Evolutionary conservation across 2,329 filamentous ascomycete genomes (phyloP).

Genomic region (Trichophyton equinum): DNA sequence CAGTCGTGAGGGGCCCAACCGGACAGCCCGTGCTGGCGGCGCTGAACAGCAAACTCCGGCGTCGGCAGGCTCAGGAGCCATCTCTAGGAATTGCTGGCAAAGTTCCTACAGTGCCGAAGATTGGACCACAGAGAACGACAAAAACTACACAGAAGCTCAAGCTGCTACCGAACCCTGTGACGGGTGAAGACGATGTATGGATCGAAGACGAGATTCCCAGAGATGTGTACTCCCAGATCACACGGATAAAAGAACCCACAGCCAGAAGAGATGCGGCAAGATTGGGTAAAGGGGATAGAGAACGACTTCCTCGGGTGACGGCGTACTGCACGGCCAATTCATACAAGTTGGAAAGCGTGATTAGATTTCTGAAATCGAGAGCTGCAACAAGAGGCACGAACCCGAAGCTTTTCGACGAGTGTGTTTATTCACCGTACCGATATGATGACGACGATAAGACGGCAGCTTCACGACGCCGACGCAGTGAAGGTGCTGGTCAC

Average conservation of each 20-base stretch:
- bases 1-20: constrained; percentile 20
- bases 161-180: constrained; percentile 80
- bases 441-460: constrained; percentile 48
- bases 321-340: constrained; percentile 91
- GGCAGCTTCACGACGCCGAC: constrained; percentile 7
- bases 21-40: constrained; percentile 56
- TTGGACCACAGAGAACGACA: constrained; percentile 86
- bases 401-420: constrained; percentile 92
- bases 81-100: constrained; percentile 21
- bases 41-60: constrained; percentile 74
- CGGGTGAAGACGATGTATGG: constrained; percentile 58
- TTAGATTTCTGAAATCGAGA: constrained; percentile 81
- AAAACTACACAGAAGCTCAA: constrained; percentile 96
- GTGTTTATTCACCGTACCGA: constrained; percentile 87
- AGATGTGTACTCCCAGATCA: constrained; percentile 96
- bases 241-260: constrained; percentile 90
- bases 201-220: constrained; percentile 79
- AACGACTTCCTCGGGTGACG: constrained; percentile 76
- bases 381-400: constrained; percentile 63
- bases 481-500: not conserved
- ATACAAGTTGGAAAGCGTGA: constrained; percentile 78
- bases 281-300: constrained; percentile 83
- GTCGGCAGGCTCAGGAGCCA: constrained; percentile 68
- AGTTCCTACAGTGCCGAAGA: constrained; percentile 46
- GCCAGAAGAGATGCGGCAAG: constrained; percentile 83